Percentiles rank a stretch among this genome's conserved stretches.
Evolutionary conservation across 768 basidiomycete species (phyloP).

Genomic region (Lepiota subincarnata): DNA sequence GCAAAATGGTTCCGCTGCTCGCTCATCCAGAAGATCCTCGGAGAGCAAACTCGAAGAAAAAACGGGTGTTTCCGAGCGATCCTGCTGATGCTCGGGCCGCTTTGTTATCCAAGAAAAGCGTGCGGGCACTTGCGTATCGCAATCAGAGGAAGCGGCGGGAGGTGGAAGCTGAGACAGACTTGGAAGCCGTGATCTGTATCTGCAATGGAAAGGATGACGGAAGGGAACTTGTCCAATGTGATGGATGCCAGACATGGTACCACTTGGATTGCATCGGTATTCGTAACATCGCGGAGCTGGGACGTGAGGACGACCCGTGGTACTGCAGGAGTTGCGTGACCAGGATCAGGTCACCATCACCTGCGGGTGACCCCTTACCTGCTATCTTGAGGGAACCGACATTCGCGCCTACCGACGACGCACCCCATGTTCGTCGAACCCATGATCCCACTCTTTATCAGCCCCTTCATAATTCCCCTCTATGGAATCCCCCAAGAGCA

Average conservation of each 20-base stretch:
- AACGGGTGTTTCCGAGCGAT: conserved; percentile 51
- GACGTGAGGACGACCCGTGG: conserved; percentile 78
- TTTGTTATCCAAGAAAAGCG: conserved; percentile 66
- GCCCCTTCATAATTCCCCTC: conserved; percentile 54
- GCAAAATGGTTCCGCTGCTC: conserved; percentile 57
- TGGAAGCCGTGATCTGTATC: conserved; percentile 56
- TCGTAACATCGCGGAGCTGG: conserved; percentile 55
- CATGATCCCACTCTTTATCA: conserved; percentile 62
- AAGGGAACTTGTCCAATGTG: conserved; percentile 77
- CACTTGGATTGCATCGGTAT: conserved; percentile 81
- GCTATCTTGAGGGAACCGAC: conserved; percentile 53
- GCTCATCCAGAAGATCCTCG: conserved; percentile 32
- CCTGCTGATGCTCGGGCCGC: conserved; percentile 76
- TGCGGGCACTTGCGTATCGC: conserved; percentile 56
- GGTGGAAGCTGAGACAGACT: conserved; percentile 33
- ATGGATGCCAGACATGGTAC: conserved; percentile 77
- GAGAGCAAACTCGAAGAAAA: conserved; percentile 19
- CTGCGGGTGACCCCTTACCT: conserved; percentile 26
- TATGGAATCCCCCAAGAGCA: conserved; percentile 39
- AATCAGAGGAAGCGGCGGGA: conserved; percentile 38
- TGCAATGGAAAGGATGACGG: conserved; percentile 69
- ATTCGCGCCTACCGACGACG: conserved; percentile 63
- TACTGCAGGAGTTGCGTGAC: conserved; percentile 57
- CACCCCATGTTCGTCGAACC: conserved; percentile 33
- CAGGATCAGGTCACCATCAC: conserved; percentile 38